Conservation (phyloP, 805 yeast species). For the Wickerhamiella hasegawae region DNA sequence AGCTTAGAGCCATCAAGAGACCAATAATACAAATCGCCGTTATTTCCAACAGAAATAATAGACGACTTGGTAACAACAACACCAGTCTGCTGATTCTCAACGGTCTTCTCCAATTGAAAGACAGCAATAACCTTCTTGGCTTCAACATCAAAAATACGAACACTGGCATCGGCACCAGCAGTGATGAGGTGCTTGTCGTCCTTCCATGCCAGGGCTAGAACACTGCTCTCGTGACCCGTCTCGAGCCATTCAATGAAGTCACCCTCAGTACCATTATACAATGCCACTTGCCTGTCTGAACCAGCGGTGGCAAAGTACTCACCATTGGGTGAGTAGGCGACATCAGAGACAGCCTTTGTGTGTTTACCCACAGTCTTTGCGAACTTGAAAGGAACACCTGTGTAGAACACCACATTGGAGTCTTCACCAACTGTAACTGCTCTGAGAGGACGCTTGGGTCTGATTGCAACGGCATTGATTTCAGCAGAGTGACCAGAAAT, state of each 20-base stretch:
- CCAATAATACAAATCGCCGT: slow-evolving; percentile 58
- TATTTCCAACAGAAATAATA: slow-evolving; percentile 49
- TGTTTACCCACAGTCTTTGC: slow-evolving; percentile 57
- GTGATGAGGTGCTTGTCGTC: slow-evolving; percentile 44
- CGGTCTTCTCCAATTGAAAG: slow-evolving; percentile 33
- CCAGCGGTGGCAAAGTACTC: slow-evolving; percentile 63
- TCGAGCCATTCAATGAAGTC: slow-evolving; percentile 41
- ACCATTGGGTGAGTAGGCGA: slow-evolving; percentile 72
- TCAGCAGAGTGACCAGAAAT: slow-evolving; percentile 80
- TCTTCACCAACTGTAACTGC: slow-evolving; percentile 92
- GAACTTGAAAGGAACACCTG: slow-evolving; percentile 92
- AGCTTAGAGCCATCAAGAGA: slow-evolving; percentile 18
- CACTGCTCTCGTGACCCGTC: slow-evolving; percentile 52
- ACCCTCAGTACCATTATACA: slow-evolving; percentile 82
- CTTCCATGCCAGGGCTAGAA: slow-evolving; percentile 64
- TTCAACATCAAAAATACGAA: slow-evolving; percentile 48
- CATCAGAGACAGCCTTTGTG: slow-evolving; percentile 64
- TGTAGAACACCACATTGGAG: slow-evolving; percentile 62
- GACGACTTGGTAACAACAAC: slow-evolving; percentile 47
- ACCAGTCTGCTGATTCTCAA: slow-evolving; percentile 66
- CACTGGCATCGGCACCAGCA: slow-evolving; percentile 64
- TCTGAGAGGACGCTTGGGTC: slow-evolving; percentile 76
- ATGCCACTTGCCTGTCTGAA: slow-evolving; percentile 57
- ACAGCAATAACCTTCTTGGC: slow-evolving; percentile 28
- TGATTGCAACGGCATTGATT: slow-evolving; percentile 70